phyloP scores from a whole-genome alignment of 208 protist genomes.

The Trypanosomatidae sp. region DNA sequence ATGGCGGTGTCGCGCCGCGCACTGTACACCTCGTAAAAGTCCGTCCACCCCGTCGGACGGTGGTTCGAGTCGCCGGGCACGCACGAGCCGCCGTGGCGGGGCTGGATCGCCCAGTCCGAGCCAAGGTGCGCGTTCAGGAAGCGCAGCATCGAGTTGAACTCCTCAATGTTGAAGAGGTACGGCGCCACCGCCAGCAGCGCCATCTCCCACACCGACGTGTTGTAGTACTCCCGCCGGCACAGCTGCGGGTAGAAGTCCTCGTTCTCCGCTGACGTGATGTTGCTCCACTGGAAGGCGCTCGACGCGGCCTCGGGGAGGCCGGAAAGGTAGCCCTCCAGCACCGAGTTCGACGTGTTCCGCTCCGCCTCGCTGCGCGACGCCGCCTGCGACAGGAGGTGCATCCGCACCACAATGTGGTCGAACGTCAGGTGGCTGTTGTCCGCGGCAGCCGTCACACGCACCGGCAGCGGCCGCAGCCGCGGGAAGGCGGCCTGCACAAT shows the following conservation, averaged over 20 bases:
- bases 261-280: constrained; percentile 30
- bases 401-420: constrained; percentile 80
- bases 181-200: constrained; percentile 56
- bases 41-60: constrained; percentile 54
- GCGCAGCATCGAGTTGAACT: constrained; percentile 53
- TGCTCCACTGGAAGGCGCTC: constrained; percentile 56
- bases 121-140: constrained; percentile 69
- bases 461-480: constrained; percentile 61
- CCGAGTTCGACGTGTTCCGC: constrained; percentile 14
- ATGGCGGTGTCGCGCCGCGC: no score
- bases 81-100: constrained; percentile 50
- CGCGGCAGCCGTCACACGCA: constrained; percentile 42
- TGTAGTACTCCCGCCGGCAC: constrained; percentile 62
- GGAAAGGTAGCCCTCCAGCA: constrained; percentile 15
- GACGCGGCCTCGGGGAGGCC: constrained; percentile 24
- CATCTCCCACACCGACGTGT: constrained; percentile 70
- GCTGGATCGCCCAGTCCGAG: constrained; percentile 64
- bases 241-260: constrained; percentile 80
- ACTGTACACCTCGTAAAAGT: constrained; percentile 82
- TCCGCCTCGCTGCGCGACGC: constrained; percentile 18
- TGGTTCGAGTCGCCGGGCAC: constrained; percentile 45
- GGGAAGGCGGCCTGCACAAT: constrained; percentile 80
- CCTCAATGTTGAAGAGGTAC: constrained; percentile 64
- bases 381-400: constrained; percentile 56
- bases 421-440: constrained; percentile 53